Percentiles rank a stretch among this genome's conserved stretches.
Conservation (phyloP, 192 early-diverging fungal genomes). For the Umbelopsis sp. region DNA sequence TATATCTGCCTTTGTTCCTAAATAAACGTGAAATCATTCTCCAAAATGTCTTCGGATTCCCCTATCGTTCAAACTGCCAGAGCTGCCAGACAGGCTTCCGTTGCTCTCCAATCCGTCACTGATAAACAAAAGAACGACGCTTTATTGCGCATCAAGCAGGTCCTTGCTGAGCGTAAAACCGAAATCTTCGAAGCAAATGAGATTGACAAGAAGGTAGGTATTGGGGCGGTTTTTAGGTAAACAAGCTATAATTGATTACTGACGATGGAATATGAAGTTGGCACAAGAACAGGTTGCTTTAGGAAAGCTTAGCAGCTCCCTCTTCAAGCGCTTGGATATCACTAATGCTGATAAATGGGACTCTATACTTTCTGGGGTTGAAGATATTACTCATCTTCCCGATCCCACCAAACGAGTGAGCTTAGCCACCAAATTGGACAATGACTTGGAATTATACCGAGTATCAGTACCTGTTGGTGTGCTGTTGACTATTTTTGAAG, state of each 20-base stretch:
- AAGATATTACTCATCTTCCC: constrained; percentile 81
- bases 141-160: constrained; percentile 68
- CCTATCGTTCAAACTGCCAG: constrained; percentile 45
- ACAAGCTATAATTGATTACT: neutral
- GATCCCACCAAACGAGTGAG: constrained; percentile 88
- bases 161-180: constrained; percentile 64
- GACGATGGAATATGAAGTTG: constrained; percentile 40
- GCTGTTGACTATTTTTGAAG: constrained; percentile 96
- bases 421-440: constrained; percentile 77
- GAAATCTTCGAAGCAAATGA: constrained; percentile 81
- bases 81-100: constrained; percentile 73
- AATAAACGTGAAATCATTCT: neutral
- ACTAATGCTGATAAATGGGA: constrained; percentile 83
- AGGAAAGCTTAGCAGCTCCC: constrained; percentile 72
- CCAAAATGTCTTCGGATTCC: constrained; percentile 1
- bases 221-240: neutral
- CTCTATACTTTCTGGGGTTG: constrained; percentile 85
- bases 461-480: constrained; percentile 95
- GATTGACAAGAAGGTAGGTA: constrained; percentile 69
- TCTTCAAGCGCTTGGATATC: constrained; percentile 91
- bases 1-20: neutral
- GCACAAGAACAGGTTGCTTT: constrained; percentile 70
- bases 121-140: constrained; percentile 78
- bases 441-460: constrained; percentile 85
- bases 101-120: constrained; percentile 68